Base-by-base conservation (phyloP, 2,329 filamentous ascomycete genomes). In the Uncinocarpus reesii region DNA sequence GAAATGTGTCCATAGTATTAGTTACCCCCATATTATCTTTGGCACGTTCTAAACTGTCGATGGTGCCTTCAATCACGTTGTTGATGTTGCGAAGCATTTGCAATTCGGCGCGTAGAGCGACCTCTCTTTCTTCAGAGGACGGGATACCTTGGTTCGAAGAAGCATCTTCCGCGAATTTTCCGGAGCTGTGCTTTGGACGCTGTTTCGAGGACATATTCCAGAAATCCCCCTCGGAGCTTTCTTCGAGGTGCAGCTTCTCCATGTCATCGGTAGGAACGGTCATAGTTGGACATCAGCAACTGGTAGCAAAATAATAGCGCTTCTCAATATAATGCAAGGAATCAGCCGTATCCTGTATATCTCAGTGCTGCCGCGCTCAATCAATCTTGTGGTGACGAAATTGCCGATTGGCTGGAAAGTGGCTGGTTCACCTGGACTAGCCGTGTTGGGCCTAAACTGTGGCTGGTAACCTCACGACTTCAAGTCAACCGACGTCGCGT, bases 21-120 rank as follows among this genome's bases (percentile, higher is more conserved):
- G 7, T 48, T 62, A 72, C 71, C 60, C 69, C 67, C 70, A 74
- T 73, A 50, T 74, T 74, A 15, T 63, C 65, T 54, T 71, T 72
- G 13, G 71, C 71, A 36, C 64, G 64, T 47, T 69, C 66, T 13
- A 74, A 60, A 42, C 70, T 73, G 29, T 60, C 58, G 15, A 73
- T 53, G 10, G 73, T 64, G 4, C 68, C 67, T 55, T 95, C 87
- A 52, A 98, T 86, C 34, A 88, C 83, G 57, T 81, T 77, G 66
- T 98, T 98, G 62, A 96, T 85, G 57, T 83, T 83, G 50, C 83
- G 80, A 26, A 98, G 81, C 41, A 82, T 84, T 53, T 88, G 81
- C 23, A 96, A 71, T 67, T 98, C 92, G 48, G 77, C 80, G 13
- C 78, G 81, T 57, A 98, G 71, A 11, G 79, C 77, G 1, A 79